phyloP scores from a whole-genome alignment of 148 eudicot genomes.

The Rhododendron henanense region DNA sequence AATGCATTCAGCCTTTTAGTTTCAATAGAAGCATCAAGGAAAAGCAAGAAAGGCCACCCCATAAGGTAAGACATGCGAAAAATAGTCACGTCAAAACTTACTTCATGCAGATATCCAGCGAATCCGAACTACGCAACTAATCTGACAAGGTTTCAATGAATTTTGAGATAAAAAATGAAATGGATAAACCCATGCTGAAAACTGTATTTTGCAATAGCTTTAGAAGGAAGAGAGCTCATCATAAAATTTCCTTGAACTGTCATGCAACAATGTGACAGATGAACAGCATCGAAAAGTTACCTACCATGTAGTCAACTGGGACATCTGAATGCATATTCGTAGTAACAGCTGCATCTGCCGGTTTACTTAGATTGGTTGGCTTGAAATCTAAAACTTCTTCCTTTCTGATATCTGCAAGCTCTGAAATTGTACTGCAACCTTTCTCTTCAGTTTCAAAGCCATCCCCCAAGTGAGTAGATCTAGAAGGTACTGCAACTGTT shows the following conservation, averaged over 20 bases:
- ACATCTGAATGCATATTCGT: constrained; percentile 26
- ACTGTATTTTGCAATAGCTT: background rate
- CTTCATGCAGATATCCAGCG: background rate
- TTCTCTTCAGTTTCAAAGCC: constrained; percentile 22
- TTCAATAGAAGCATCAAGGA: background rate
- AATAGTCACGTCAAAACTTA: background rate
- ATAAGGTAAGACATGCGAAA: background rate
- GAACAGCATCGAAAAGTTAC: constrained; percentile 23
- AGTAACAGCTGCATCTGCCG: constrained; percentile 17
- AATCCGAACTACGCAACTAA: background rate
- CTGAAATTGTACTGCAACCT: constrained; percentile 10
- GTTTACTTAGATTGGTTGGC: constrained; percentile 18
- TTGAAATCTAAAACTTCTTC: constrained; percentile 23
- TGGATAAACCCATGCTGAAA: background rate
- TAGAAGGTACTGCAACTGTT: constrained; percentile 20
- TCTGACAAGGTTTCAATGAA: background rate
- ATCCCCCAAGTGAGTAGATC: constrained; percentile 15
- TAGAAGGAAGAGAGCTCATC: background rate
- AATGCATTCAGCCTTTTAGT: background rate
- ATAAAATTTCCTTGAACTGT: background rate
- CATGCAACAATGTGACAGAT: background rate
- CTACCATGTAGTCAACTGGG: constrained; percentile 32
- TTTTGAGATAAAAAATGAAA: background rate
- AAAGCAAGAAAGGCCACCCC: background rate
- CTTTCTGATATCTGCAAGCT: constrained; percentile 15